These are phyloP conservation scores for Penicillium sp. DNA, from an alignment of 2,329 filamentous ascomycete genomes.

Conservation along the genomic window DNA sequence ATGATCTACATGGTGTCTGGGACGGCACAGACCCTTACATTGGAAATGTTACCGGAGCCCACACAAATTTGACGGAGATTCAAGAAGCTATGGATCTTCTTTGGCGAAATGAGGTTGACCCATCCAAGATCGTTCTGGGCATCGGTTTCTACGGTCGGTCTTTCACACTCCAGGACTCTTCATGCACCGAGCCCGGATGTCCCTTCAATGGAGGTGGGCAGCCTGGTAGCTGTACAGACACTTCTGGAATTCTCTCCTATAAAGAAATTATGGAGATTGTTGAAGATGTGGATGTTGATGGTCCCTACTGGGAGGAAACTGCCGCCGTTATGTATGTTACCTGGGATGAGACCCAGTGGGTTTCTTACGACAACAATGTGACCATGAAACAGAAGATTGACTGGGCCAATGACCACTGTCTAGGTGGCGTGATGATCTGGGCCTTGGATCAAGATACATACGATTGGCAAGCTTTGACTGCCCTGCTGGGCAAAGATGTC, in stretches of 20 bases:
- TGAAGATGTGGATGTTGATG: background rate
- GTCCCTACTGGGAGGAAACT: conserved; percentile 3
- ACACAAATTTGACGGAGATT: background rate
- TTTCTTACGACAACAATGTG: conserved; percentile 10
- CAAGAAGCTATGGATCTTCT: conserved; percentile 40
- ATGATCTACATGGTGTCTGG: conserved; percentile 8
- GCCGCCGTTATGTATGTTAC: conserved; percentile 9
- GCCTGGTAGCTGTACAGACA: background rate
- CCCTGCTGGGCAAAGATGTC: too few relatives aligned
- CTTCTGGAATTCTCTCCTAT: background rate
- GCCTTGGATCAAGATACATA: conserved; percentile 6
- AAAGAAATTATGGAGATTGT: background rate
- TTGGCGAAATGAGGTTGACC: conserved; percentile 33
- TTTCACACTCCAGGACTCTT: background rate
- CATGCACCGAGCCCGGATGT: background rate
- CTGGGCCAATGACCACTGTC: conserved; percentile 1
- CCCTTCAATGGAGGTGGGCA: background rate
- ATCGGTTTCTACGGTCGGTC: background rate
- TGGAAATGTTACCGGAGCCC: background rate
- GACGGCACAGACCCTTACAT: background rate
- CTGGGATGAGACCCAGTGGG: conserved; percentile 8
- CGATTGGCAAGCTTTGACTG: too few relatives aligned
- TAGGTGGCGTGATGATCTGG: conserved; percentile 11
- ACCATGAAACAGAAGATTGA: conserved; percentile 11
- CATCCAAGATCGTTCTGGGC: background rate